Evolutionary conservation across 169 alveolate species (phyloP).

Genomic region (Theileria parva): DNA sequence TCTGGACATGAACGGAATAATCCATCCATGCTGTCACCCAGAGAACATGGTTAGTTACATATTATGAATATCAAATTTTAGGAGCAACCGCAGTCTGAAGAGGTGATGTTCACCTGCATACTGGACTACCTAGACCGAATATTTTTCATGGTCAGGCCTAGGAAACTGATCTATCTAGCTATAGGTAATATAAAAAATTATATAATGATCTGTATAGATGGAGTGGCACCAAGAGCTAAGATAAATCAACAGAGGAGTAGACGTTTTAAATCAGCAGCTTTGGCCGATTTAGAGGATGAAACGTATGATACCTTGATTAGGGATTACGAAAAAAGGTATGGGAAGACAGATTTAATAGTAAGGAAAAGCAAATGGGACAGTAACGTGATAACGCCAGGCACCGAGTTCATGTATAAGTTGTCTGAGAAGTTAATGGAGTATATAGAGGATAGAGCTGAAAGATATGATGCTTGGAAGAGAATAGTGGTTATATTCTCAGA

Average conservation of each 20-base stretch:
- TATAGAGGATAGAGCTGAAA: conserved; percentile 86
- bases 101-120: conserved; percentile 90
- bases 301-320: conserved; percentile 72
- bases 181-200: conserved; percentile 45
- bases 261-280: conserved; percentile 88
- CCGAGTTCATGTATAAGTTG: conserved; percentile 95
- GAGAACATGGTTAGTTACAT: conserved; percentile 65
- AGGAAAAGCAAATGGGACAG: conserved; percentile 89
- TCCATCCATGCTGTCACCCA: conserved; percentile 97
- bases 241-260: conserved; percentile 98
- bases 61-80: conserved; percentile 32
- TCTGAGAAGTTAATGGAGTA: conserved; percentile 78
- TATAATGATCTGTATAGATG: conserved; percentile 80
- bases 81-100: conserved; percentile 86
- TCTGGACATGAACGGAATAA: conserved; percentile 99
- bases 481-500: conserved; percentile 94
- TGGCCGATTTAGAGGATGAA: conserved; percentile 70
- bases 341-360: conserved; percentile 54
- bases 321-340: conserved; percentile 61
- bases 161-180: conserved; percentile 92
- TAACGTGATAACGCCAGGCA: conserved; percentile 99
- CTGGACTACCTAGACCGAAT: conserved; percentile 91
- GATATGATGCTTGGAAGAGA: conserved; percentile 88
- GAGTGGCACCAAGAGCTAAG: conserved; percentile 99
- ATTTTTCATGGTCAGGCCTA: conserved; percentile 91